A percentile compares a stretch with the other conserved stretches of the same genome.
These are phyloP conservation scores for Xerocomus minutiporus DNA, from an alignment of 1,284 basidiomycete genomes.

Conservation along the genomic window DNA sequence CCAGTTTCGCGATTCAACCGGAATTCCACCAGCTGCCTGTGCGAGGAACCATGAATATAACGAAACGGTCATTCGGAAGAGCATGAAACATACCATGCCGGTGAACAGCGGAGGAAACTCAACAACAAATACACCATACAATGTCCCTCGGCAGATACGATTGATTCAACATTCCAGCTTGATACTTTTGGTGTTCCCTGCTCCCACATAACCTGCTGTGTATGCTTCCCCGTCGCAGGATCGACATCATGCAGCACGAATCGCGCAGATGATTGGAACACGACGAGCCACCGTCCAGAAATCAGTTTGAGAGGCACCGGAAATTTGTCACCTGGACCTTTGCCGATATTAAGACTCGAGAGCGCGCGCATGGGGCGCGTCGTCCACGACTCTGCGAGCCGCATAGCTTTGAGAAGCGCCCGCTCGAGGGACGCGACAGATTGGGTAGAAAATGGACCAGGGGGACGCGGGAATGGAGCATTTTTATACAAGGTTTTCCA, in stretches of 20 bases:
- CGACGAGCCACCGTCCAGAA: slow-evolving; percentile 1
- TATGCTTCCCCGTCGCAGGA: neutral
- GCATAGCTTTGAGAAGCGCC: neutral
- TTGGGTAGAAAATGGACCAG: neutral
- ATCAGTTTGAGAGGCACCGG: neutral
- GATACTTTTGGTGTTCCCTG: neutral
- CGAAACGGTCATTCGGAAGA: neutral
- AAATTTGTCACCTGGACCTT: too few species aligned
- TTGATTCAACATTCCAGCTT: neutral
- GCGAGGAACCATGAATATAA: neutral
- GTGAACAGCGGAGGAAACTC: neutral
- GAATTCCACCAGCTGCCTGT: neutral
- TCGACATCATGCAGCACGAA: neutral
- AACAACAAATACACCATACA: neutral
- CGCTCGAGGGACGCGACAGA: neutral
- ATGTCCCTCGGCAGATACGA: neutral
- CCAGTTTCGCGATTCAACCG: neutral
- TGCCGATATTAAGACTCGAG: neutral
- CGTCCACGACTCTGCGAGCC: slow-evolving; percentile 7
- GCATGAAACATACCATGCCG: neutral
- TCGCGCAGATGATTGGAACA: neutral
- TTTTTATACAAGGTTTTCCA: slow-evolving; percentile 2
- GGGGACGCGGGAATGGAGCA: neutral
- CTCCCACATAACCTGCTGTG: neutral
- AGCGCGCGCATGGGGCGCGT: neutral